Base-by-base conservation (phyloP, 805 yeast genomes). In the Suhomyces sp. region DNA sequence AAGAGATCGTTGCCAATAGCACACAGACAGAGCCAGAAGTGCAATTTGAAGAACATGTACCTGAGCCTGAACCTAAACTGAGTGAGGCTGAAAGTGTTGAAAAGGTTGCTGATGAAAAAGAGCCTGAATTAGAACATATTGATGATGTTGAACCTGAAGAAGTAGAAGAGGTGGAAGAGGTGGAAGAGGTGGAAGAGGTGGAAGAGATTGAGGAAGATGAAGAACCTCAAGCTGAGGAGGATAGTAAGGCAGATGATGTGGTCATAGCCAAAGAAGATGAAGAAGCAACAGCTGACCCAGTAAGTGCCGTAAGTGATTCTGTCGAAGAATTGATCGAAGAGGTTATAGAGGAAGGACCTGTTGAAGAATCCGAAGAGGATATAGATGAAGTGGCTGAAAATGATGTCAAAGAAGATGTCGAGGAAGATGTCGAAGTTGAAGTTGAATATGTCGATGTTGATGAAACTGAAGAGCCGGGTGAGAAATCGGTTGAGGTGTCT, bases 251-350 rank as follows among this genome's bases (percentile, higher is more conserved):
- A n/a, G 51, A 24, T 17, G 56, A 47, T 15, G 45, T 19, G 17
- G 42, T 12, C 7, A 47, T 10, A 13, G n/a, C 33, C 12, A 13
- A 29, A 9, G 57, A 51, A 31, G 54, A n/a, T 6, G 47, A 50
- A 23, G 47, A 50, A 15, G 46, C 15, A n/a, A 46, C 29, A 27
- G 29, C 10, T 27, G 29, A 27, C 29, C 12, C 29, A 27, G 29
- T 27, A 9, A 27, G 29, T 24, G 46, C n/a, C 12, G 44, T 17
- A 23, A 23, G 4, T 13, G 46, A 26, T 31, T 23, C 6, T 10
- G 51, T 13, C 10, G 54, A 45, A 36, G 52, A 47, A 17, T 44
- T 17, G 23, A 41, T 41, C 33, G 52, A 51, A 47, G 51, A 46
- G 12, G 49, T 31, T 29, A 51, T 17, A 7, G 56, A 55, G 35